Percentiles rank a stretch among this genome's conserved stretches.
phyloP scores from a whole-genome alignment of 305 asterid species.

The Coffea humblotiana region DNA sequence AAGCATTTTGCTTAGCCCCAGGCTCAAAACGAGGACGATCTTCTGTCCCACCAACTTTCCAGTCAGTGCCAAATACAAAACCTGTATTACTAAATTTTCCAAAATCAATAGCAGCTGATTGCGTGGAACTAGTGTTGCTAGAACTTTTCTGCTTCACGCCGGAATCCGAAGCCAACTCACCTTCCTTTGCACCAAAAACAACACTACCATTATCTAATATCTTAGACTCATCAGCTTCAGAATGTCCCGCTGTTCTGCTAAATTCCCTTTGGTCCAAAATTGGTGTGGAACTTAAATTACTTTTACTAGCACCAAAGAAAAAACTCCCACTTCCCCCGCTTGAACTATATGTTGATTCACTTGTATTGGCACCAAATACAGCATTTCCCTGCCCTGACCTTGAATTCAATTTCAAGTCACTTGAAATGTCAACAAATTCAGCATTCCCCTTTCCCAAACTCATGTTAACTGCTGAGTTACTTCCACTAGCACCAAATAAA shows the following conservation, averaged over 20 bases:
- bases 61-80: constrained; percentile 4
- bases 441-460: background rate
- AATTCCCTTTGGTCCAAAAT: constrained; percentile 22
- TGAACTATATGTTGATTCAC: too few species aligned
- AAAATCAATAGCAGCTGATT: constrained; percentile 3
- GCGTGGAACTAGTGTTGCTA: background rate
- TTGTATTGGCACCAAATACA: too few species aligned
- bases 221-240: constrained; percentile 21
- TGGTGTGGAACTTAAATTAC: constrained; percentile 11
- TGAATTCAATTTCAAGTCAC: too few species aligned
- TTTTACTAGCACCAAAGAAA: constrained; percentile 22
- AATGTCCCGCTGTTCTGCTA: constrained; percentile 18
- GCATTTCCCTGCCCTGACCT: too few species aligned
- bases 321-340: background rate
- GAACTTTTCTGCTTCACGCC: constrained; percentile 16
- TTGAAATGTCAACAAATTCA: too few species aligned
- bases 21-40: constrained; percentile 15
- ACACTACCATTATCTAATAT: constrained; percentile 19
- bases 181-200: constrained; percentile 33
- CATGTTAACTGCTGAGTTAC: background rate
- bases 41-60: constrained; percentile 2
- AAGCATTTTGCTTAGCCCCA: constrained; percentile 12
- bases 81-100: constrained; percentile 9
- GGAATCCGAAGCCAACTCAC: constrained; percentile 16
- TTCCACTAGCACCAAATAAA: background rate